Percentiles rank a stretch among this genome's conserved stretches.
These are phyloP conservation scores for Mycena latifolia DNA, from an alignment of 768 basidiomycete species.

Conservation along the genomic window DNA sequence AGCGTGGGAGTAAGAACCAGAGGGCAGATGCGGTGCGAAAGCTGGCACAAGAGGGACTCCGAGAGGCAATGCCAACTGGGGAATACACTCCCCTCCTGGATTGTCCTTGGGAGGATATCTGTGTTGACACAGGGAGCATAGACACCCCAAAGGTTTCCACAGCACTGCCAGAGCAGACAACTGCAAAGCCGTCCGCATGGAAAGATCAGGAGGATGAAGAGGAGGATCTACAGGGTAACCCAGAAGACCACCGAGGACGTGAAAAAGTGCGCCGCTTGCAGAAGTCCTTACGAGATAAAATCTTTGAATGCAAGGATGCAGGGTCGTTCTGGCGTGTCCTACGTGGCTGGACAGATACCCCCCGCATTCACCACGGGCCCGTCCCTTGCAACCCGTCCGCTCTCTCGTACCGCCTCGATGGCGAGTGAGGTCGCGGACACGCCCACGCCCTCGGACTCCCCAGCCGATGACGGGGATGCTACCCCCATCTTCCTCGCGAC, in stretches of 20 bases:
- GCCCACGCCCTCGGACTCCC: no score
- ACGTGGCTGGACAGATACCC: constrained; percentile 12
- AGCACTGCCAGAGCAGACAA: neutral
- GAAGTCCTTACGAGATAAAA: constrained; percentile 11
- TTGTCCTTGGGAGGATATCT: neutral
- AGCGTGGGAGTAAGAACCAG: neutral
- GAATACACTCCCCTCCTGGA: neutral
- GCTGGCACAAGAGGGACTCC: neutral
- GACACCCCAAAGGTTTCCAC: constrained; percentile 10
- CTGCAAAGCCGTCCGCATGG: neutral
- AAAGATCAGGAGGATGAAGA: constrained; percentile 7
- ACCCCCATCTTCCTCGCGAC: no score
- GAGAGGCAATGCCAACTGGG: rapidly evolving
- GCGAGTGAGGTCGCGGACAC: no score
- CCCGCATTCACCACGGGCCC: no score
- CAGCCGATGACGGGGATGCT: no score
- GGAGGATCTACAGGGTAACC: neutral
- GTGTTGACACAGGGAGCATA: neutral
- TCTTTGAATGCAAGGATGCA: constrained; percentile 22
- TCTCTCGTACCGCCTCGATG: no score
- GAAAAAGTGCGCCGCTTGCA: constrained; percentile 3
- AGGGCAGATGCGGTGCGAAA: neutral
- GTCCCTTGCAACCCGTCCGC: no score
- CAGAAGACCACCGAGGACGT: constrained; percentile 8
- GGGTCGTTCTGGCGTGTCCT: constrained; percentile 19